Conservation (phyloP, 805 yeast species). For the Cyberlindnera maclurae region DNA sequence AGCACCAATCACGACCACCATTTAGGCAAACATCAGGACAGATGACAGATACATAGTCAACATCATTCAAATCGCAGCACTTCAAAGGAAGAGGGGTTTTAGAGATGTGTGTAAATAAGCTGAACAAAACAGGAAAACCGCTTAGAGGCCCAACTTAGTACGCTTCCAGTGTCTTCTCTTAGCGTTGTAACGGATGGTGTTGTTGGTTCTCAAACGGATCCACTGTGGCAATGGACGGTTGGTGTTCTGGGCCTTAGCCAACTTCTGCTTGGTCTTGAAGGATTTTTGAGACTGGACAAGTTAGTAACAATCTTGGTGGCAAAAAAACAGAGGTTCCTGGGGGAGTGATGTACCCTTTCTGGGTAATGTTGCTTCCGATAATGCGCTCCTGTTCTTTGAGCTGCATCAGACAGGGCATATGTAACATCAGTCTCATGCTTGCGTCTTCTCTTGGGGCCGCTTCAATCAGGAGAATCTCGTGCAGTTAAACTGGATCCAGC, state of each 20-base stretch:
- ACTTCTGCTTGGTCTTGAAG: conserved; percentile 95
- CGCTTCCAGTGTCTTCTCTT: conserved; percentile 99
- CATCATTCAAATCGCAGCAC: background rate
- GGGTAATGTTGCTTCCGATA: too few relatives aligned
- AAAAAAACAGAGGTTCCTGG: too few relatives aligned
- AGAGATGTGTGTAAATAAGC: conserved; percentile 3
- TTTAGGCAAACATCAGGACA: conserved; percentile 2
- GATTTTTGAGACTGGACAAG: conserved; percentile 78
- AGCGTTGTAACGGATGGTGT: conserved; percentile 97
- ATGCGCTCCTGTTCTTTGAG: too few relatives aligned
- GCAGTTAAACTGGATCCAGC: too few relatives aligned
- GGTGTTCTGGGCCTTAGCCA: conserved; percentile 97
- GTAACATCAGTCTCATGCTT: too few relatives aligned
- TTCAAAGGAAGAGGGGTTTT: conserved; percentile 4
- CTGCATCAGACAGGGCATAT: too few relatives aligned
- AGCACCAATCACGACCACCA: conserved; percentile 2
- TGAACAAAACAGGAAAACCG: conserved; percentile 8
- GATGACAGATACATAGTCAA: background rate
- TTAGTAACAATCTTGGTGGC: conserved; percentile 10
- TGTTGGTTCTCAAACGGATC: conserved; percentile 97
- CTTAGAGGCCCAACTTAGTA: conserved; percentile 95
- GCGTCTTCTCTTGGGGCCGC: too few relatives aligned
- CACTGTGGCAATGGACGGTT: conserved; percentile 99
- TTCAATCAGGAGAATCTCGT: too few relatives aligned
- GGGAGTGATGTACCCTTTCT: too few relatives aligned